Base-by-base conservation (phyloP, 305 asterid genomes). In the Fraxinus latifolia region DNA sequence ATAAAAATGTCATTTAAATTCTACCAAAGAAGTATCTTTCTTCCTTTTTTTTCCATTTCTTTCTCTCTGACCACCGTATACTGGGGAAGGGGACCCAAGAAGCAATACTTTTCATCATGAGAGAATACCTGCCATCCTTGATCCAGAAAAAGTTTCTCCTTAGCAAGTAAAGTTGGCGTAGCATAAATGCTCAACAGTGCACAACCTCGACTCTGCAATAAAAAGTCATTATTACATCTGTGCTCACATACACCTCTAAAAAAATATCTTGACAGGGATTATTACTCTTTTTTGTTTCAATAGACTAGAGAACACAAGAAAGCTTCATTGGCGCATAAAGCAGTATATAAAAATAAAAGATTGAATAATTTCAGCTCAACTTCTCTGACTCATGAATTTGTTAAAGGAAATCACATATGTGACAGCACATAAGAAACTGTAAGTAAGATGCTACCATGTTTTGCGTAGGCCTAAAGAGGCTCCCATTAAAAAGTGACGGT, bases 121-220 rank as follows among this genome's bases (percentile, higher is more conserved):
- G 81, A 73, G 31, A 78, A 79, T 92, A 96, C 98, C 98, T 93
- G 95, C 98, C 99, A 96, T 74, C 98, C 98, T 79, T 92, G 95
- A 87, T 96, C 95, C 82, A 96, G 97, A 72, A 96, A 96, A 84
- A 96, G 97, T 37, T 87, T 91, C 89, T 94, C 98, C 91, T 94
- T 96, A 4, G 94, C 97, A 73, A 84, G 90, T 84, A 96, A 89
- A 78, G 99, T 96, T 21, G 98, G 98, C 53, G 98, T 96, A 73
- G 87, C 98, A 83, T 92, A 86, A 80, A 96, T 91, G 85, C 99
- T 93, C 84, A 96, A 82, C 76, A 96, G 85, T 36, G 86, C 97
- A 89, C 99, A 96, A 82, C 99, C 98, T 27, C 99, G 98, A 87
- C 96, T 94, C 99, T 96, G 93, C 72, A 83, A 84, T 60, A 84